These are phyloP conservation scores for Limnomonas spitsbergensis DNA, from an alignment of 139 green algal species.

Conservation along the genomic window DNA sequence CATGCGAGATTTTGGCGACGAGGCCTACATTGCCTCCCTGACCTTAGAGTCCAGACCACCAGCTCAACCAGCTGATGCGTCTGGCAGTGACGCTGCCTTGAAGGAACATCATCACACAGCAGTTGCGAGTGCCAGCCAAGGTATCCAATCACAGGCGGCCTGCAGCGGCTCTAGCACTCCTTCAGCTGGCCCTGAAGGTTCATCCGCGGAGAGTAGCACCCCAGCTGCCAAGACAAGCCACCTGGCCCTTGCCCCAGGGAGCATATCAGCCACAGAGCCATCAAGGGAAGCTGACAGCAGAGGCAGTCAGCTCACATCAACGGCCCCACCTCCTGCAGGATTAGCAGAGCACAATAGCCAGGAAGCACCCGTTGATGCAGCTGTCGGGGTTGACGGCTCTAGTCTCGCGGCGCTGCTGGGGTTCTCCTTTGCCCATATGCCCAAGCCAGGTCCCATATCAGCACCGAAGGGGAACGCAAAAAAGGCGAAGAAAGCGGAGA, in stretches of 20 bases:
- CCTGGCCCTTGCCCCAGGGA: too few species aligned
- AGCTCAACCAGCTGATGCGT: background rate
- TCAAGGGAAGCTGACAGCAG: background rate
- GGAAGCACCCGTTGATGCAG: background rate
- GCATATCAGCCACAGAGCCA: too few species aligned
- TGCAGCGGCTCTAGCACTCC: background rate
- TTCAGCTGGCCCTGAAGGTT: background rate
- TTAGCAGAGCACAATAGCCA: background rate
- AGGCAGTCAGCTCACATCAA: background rate
- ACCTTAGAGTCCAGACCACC: background rate
- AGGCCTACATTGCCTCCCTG: conserved; percentile 11
- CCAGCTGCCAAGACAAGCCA: background rate
- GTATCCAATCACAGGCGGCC: background rate
- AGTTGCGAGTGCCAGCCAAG: background rate
- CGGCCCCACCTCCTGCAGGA: background rate
- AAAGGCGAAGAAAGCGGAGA: conserved; percentile 3
- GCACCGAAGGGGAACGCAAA: background rate
- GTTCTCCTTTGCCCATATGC: background rate
- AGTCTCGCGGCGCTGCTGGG: background rate
- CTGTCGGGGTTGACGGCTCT: background rate
- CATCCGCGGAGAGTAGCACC: background rate
- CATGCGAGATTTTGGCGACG: conserved; percentile 7
- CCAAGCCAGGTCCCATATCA: background rate
- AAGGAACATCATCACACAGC: background rate
- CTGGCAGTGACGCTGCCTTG: background rate